Evolutionary conservation across 768 basidiomycete species (phyloP).

Genomic region (Phanerochaete sordida): DNA sequence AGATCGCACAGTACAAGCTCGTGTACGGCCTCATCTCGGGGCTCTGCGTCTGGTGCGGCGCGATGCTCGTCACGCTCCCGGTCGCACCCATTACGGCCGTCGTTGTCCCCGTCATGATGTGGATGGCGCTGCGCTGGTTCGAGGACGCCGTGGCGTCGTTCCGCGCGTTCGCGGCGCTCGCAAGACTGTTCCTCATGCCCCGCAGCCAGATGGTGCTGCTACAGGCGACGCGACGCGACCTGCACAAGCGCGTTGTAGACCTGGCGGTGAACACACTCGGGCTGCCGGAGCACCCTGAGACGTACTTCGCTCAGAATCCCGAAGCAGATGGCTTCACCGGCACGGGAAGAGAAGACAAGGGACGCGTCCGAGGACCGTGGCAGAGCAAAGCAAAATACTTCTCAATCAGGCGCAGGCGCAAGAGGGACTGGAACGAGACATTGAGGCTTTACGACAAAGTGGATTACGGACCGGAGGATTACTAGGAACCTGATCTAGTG

Average conservation of each 20-base stretch:
- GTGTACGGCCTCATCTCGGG: conserved; percentile 79
- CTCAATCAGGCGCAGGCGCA: conserved; percentile 71
- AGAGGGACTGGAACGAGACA: conserved; percentile 90
- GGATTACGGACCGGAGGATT: conserved; percentile 65
- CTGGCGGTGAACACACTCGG: conserved; percentile 55
- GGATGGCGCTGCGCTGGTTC: conserved; percentile 86
- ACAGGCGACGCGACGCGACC: conserved; percentile 46
- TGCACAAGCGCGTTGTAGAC: conserved; percentile 66
- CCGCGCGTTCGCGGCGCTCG: conserved; percentile 65
- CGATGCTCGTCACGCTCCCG: conserved; percentile 58
- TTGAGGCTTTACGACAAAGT: conserved; percentile 77
- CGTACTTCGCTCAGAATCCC: conserved; percentile 39
- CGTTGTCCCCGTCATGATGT: conserved; percentile 74
- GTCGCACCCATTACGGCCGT: conserved; percentile 53
- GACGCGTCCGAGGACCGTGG: conserved; percentile 64
- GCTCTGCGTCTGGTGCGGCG: conserved; percentile 56
- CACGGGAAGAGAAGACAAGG: conserved; percentile 63
- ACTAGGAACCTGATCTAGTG: not conserved
- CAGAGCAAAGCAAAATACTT: conserved; percentile 74
- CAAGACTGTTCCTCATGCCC: conserved; percentile 61
- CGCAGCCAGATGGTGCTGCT: conserved; percentile 51
- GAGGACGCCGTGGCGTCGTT: conserved; percentile 81
- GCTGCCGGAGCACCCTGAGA: conserved; percentile 69
- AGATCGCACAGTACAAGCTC: conserved; percentile 87
- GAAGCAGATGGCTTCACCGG: conserved; percentile 24